Conservation (phyloP, 768 basidiomycete species). For the Candolleomyces efflorescens region DNA sequence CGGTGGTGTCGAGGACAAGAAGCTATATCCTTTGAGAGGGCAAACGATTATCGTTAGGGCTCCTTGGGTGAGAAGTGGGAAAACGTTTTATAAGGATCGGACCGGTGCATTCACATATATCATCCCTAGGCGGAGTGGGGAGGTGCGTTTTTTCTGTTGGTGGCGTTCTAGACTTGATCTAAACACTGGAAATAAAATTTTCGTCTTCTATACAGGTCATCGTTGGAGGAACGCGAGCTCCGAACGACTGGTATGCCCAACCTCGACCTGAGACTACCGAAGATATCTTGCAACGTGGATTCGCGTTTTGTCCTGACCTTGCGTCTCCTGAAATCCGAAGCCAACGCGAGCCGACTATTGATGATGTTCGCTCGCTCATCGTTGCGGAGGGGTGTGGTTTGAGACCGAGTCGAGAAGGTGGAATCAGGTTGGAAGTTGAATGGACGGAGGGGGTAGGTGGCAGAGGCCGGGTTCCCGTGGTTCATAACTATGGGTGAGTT, state of each 20-base stretch:
- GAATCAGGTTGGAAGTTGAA: slow-evolving; percentile 50
- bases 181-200: neutral
- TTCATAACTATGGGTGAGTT: slow-evolving; percentile 39
- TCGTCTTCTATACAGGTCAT: slow-evolving; percentile 26
- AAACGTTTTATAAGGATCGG: slow-evolving; percentile 34
- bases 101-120: slow-evolving; percentile 53
- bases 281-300: slow-evolving; percentile 53
- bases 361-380: slow-evolving; percentile 44
- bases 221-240: slow-evolving; percentile 56
- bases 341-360: slow-evolving; percentile 37
- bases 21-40: slow-evolving; percentile 73
- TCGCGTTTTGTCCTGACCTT: slow-evolving; percentile 53
- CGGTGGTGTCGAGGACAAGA: slow-evolving; percentile 76
- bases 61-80: slow-evolving; percentile 58
- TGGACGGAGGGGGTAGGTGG: slow-evolving; percentile 23
- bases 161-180: too few species aligned
- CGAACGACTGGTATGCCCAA: slow-evolving; percentile 63
- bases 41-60: slow-evolving; percentile 78
- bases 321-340: slow-evolving; percentile 49
- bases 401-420: slow-evolving; percentile 53
- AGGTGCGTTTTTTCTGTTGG: slow-evolving; percentile 30
- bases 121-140: slow-evolving; percentile 58
- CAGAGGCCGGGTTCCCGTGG: slow-evolving; percentile 38
- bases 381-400: slow-evolving; percentile 47
- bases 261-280: slow-evolving; percentile 59